Base-by-base conservation (phyloP, 2,329 filamentous ascomycete genomes). In the Lachnellula willkommii region DNA sequence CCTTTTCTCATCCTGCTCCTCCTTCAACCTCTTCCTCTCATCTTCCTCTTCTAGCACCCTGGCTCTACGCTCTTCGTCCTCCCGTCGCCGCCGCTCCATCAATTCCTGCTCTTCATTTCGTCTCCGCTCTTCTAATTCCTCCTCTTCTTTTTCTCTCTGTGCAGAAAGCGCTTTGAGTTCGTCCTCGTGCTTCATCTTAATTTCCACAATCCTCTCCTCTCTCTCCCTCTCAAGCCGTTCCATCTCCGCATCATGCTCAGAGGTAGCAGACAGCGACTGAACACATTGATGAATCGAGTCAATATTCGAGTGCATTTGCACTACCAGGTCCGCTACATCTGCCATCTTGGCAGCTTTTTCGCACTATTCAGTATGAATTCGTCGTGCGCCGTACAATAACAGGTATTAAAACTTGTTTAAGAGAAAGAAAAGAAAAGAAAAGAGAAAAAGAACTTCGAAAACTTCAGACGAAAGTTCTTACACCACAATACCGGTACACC, bases 291-390 rank as follows among this genome's bases (percentile, higher is more conserved):
- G 61, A 8, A 68, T 67, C 26, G 50, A 52, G 52, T 67, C 65
- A 48, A 68, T 66, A 46, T 67, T 68, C 6, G 50, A 46, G 47
- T 66, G 66, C n/a, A 68, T 55, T n/a, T 62, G 55, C 20, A 47
- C 47, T 22, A 67, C 62, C 36, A 68, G 50, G 37, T 65, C 63
- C 22, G 56, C 58, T 5, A 67, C 63, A 17, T 47, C 53, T 39
- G 53, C 40, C 42, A 55, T 51, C 11, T 24, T 47, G 17, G n/a
- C 36, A 17, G 17, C 17, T 32, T 37, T 1, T 32, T n/a, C 7
- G 12, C 12, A 14, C n/a, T 15, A 37, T 15, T 11, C 14, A n/a
- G 4, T 39, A n/a, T 15, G 14, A 14, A 39, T 14, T 39, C 37
- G 11, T 2, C 11, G 2, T 39, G 11, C 20, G 2, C 20, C 20